Evolutionary conservation across 345 rosid genomes (phyloP).

Genomic region (Carallia brachiata): DNA sequence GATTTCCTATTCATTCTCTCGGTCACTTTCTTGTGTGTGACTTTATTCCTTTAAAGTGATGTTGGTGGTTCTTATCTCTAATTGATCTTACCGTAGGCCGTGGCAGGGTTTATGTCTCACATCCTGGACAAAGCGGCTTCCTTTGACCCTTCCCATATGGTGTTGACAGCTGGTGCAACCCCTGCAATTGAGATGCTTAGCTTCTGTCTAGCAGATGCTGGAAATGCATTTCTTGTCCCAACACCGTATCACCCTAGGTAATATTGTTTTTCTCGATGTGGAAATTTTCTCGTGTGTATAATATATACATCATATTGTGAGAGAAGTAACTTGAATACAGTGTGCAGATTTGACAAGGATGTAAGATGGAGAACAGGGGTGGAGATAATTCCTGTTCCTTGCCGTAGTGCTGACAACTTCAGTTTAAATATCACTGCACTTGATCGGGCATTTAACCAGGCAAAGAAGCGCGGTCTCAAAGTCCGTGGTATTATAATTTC

Average conservation of each 20-base stretch:
- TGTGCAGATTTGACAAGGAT: constrained; percentile 72
- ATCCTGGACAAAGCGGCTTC: constrained; percentile 46
- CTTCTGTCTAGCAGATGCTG: constrained; percentile 88
- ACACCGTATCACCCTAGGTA: constrained; percentile 85
- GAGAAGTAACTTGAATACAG: constrained; percentile 23
- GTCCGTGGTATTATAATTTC: constrained; percentile 80
- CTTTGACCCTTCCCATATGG: constrained; percentile 61
- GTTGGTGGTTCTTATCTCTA: constrained; percentile 4
- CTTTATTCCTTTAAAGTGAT: not conserved
- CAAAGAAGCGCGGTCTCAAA: constrained; percentile 81
- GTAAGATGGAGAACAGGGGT: constrained; percentile 89
- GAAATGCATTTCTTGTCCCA: constrained; percentile 92
- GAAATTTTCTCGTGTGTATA: constrained; percentile 5
- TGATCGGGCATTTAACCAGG: constrained; percentile 80
- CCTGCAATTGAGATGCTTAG: constrained; percentile 80
- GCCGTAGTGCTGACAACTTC: constrained; percentile 81
- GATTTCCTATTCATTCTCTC: not conserved
- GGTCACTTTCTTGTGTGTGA: constrained; percentile 9
- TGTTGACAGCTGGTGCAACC: constrained; percentile 65
- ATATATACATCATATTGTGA: not conserved
- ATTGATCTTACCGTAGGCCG: constrained; percentile 47
- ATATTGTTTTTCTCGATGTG: not conserved
- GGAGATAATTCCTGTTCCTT: constrained; percentile 82
- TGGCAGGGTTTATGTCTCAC: constrained; percentile 76
- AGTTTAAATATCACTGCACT: constrained; percentile 61